Evolutionary conservation across 345 rosid genomes (phyloP), one percentile per base, ranked within the genome.

Genomic region (Euphorbia lathyris): DNA sequence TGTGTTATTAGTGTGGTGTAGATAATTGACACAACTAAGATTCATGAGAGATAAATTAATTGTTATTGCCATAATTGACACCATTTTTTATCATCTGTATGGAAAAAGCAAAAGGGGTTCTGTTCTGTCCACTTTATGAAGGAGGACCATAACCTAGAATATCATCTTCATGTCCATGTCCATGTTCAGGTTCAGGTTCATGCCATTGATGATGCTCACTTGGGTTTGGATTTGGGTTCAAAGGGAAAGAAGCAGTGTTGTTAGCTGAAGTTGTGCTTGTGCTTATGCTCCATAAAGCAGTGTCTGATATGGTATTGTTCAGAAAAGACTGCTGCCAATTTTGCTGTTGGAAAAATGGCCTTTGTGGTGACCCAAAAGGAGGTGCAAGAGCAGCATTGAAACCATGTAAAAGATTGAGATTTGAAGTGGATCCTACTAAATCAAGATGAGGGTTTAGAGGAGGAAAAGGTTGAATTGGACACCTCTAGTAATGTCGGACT

Each of bases 361-460:
- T 42, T 72, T 47, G 77, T n/a, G 68, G 79, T 56, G 75, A 72
- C 43, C 75, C 82, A 51, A 66, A 70, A 29, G 77, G 7, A 34
- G 38, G 36, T 67, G 80, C 65, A 40, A 72, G n/a, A n/a, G n/a
- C 48, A 8, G 72, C 45, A 8, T 51, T 57, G 22, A 60, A 84
- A 7, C 82, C 82, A 66, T 73, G 82, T 69, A 82, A 74, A 17
- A 79, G 68, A 68, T 77, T 74, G 72, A 79, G 48, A 79, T 77
- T 77, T 67, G 83, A 75, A 75, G 77, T 43, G 13, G 72, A 68
- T 9, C 70, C 79, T 6, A 74, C 29, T 52, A 34, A n/a, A n/a
- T n/a, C n/a, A n/a, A n/a, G n/a, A n/a, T n/a, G 38, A 34, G 38
- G 38, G 38, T 3, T 34, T 34, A 34, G 38, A 34, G 38, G 38